Percentiles rank a stretch among this genome's conserved stretches.
phyloP scores from a whole-genome alignment of 768 basidiomycete species.

The Chalciporus piperatus region DNA sequence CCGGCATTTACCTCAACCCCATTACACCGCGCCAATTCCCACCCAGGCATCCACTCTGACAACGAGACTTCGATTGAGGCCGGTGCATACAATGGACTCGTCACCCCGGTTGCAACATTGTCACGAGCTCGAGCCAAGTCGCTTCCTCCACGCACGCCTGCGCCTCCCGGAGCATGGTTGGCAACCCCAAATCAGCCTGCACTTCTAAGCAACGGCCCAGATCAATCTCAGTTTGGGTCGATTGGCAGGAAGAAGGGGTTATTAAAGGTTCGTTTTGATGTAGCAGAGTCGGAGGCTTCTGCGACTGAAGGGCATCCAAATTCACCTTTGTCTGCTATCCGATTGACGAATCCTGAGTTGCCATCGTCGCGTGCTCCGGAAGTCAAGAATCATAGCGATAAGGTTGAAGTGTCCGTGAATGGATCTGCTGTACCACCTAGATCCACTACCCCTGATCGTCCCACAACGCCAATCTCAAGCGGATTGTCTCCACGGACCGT shows the following conservation, averaged over 20 bases:
- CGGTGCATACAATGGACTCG: constrained; percentile 21
- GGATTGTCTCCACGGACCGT: constrained; percentile 32
- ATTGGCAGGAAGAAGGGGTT: constrained; percentile 49
- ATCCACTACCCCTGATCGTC: constrained; percentile 22
- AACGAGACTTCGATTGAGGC: constrained; percentile 10
- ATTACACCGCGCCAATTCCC: constrained; percentile 14
- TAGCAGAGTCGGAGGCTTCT: constrained; percentile 35
- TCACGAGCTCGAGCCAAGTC: constrained; percentile 48
- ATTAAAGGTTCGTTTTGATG: constrained; percentile 73
- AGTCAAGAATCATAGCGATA: constrained; percentile 8
- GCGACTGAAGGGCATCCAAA: constrained; percentile 25
- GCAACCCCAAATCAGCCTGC: constrained; percentile 47
- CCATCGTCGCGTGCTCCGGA: constrained; percentile 3
- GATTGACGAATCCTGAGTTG: constrained; percentile 21
- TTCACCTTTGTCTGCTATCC: constrained; percentile 29
- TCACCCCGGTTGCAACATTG: constrained; percentile 49
- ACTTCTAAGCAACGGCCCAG: constrained; percentile 11
- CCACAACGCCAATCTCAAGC: constrained; percentile 21
- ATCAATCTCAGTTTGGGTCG: constrained; percentile 34
- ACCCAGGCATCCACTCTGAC: constrained; percentile 17
- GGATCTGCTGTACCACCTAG: constrained; percentile 6
- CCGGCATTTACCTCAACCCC: constrained; percentile 26
- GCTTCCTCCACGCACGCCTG: constrained; percentile 55
- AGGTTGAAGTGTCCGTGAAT: constrained; percentile 2
- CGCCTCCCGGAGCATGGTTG: constrained; percentile 68